Percentiles rank a stretch among this genome's conserved stretches.
Conservation (phyloP, 305 asterid species). For the Ilex paraguariensis region DNA sequence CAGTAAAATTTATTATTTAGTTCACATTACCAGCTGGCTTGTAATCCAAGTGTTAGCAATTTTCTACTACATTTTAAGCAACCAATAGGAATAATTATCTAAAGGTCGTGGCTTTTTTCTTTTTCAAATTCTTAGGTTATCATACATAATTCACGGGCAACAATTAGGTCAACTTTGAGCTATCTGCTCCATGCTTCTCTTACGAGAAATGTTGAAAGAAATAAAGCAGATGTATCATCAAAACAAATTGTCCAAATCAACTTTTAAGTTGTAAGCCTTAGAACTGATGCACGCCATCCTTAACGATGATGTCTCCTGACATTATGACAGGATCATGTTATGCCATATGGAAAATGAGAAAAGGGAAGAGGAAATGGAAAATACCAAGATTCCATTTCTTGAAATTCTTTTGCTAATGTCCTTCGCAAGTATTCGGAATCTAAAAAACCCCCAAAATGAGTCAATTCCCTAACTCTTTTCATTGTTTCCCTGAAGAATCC, state of each 20-base stretch:
- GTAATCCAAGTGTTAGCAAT: no score
- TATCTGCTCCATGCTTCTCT: not conserved
- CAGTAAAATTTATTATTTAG: no score
- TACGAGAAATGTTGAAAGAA: not conserved
- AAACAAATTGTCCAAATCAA: not conserved
- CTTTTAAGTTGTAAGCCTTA: not conserved
- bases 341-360: slow-evolving; percentile 17
- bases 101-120: no score
- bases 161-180: no score
- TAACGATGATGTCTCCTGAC: not conserved
- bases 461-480: slow-evolving; percentile 60
- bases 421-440: slow-evolving; percentile 69
- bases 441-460: slow-evolving; percentile 82
- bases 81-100: no score
- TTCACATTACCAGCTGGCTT: no score
- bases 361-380: slow-evolving; percentile 12
- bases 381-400: slow-evolving; percentile 71
- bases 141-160: no score
- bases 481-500: slow-evolving; percentile 54
- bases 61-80: no score
- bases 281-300: not conserved
- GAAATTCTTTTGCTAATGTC: slow-evolving; percentile 77
- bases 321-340: not conserved
- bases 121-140: no score
- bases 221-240: not conserved